Conservation (phyloP, 352 stramenopile genomes). For the Stephanocyclus meneghinianus region DNA sequence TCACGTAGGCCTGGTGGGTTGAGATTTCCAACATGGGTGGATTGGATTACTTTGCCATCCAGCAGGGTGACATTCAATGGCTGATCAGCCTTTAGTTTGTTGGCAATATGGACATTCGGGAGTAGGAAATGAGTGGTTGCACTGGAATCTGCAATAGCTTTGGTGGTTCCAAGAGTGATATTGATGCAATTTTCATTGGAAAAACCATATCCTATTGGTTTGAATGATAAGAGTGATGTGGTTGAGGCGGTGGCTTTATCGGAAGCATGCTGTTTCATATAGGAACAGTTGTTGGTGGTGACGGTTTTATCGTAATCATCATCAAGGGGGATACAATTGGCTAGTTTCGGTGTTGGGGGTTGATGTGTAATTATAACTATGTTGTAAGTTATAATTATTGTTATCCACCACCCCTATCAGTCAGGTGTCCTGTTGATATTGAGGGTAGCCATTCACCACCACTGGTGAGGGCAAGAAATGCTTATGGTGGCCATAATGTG, state of each 20-base stretch:
- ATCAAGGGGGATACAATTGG: not conserved
- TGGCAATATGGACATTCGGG: not conserved
- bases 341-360: not conserved
- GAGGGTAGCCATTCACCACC: no score
- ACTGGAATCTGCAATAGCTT: constrained; percentile 5
- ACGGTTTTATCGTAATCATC: constrained; percentile 2
- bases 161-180: not conserved
- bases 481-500: no score
- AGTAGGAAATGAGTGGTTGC: constrained; percentile 22
- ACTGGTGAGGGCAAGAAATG: no score
- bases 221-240: not conserved
- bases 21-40: constrained; percentile 25
- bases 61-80: constrained; percentile 20
- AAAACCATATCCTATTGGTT: not conserved
- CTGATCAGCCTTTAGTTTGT: not conserved
- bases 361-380: not conserved
- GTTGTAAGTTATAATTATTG: not conserved
- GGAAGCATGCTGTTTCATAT: not conserved
- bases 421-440: not conserved
- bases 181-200: not conserved
- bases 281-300: not conserved
- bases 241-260: not conserved
- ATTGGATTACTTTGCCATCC: constrained; percentile 21
- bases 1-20: constrained; percentile 13
- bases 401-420: not conserved